Evolutionary conservation across 2,329 filamentous ascomycete species (phyloP).

Genomic region (Dendrostoma leiphaemia): DNA sequence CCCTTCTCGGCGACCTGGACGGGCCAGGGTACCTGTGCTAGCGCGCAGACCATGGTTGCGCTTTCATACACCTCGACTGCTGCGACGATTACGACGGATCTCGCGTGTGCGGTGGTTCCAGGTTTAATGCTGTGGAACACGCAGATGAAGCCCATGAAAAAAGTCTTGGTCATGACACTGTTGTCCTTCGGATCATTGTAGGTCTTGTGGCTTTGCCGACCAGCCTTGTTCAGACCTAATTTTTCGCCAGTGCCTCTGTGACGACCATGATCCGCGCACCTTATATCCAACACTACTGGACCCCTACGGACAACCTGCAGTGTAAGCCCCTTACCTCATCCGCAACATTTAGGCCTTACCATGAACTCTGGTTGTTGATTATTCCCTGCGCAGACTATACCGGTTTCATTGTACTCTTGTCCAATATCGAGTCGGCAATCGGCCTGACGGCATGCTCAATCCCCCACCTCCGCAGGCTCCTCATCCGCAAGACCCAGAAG

Average conservation of each 20-base stretch:
- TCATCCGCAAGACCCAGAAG: not conserved
- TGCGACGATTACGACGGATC: slow-evolving; percentile 31
- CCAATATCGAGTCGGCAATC: slow-evolving; percentile 22
- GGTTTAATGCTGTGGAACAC: slow-evolving; percentile 31
- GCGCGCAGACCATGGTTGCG: slow-evolving; percentile 21
- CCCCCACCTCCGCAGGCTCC: slow-evolving; percentile 12
- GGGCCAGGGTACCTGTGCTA: slow-evolving; percentile 18
- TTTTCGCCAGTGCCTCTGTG: slow-evolving; percentile 24
- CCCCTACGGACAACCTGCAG: slow-evolving; percentile 21
- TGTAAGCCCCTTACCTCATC: slow-evolving; percentile 16
- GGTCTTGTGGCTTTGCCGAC: slow-evolving; percentile 1
- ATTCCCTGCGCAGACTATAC: slow-evolving; percentile 20
- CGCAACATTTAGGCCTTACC: not conserved
- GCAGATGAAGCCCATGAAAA: slow-evolving; percentile 27
- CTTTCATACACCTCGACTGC: slow-evolving; percentile 29
- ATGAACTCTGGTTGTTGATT: not conserved
- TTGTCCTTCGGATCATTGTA: slow-evolving; percentile 27
- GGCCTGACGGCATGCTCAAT: slow-evolving; percentile 16
- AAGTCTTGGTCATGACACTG: slow-evolving; percentile 24
- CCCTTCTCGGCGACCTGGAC: slow-evolving; percentile 22
- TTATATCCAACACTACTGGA: slow-evolving; percentile 23
- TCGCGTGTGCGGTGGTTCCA: slow-evolving; percentile 30
- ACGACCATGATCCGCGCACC: slow-evolving; percentile 24
- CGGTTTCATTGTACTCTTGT: slow-evolving; percentile 23
- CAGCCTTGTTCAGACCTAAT: not conserved